Percentiles rank a stretch among this genome's conserved stretches.
These are phyloP conservation scores for Sambucus nigra DNA, from an alignment of 129 eudicot genomes.

Conservation along the genomic window DNA sequence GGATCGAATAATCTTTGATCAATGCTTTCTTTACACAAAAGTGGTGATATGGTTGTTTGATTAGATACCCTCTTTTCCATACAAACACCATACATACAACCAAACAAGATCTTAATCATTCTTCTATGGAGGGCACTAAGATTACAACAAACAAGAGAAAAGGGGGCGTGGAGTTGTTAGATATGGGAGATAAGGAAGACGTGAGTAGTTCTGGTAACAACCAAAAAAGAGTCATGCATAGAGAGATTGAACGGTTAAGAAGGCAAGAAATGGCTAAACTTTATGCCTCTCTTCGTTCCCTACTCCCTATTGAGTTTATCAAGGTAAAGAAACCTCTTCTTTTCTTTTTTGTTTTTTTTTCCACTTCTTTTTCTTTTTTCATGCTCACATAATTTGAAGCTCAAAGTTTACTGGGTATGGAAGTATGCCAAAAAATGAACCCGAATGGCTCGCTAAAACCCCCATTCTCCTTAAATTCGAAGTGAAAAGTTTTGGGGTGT, in stretches of 20 bases:
- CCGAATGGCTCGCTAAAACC: too few species aligned
- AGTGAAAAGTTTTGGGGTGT: too few species aligned
- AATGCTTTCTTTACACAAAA: slow-evolving; percentile 32
- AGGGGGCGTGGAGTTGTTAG: slow-evolving; percentile 2
- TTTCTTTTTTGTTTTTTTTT: background rate
- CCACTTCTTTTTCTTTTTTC: background rate
- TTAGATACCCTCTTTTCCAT: slow-evolving; percentile 20
- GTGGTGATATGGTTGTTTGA: slow-evolving; percentile 24
- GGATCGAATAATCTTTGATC: slow-evolving; percentile 3
- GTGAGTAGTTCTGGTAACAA: slow-evolving; percentile 10
- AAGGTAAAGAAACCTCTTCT: slow-evolving; percentile 25
- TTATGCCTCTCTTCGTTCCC: slow-evolving; percentile 48
- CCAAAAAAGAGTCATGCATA: slow-evolving; percentile 36
- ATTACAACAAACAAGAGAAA: slow-evolving; percentile 7
- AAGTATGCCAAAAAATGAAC: background rate
- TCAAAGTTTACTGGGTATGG: background rate
- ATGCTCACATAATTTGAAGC: background rate
- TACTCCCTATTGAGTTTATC: slow-evolving; percentile 56
- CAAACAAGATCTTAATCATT: slow-evolving; percentile 19
- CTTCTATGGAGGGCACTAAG: slow-evolving; percentile 5
- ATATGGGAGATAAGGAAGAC: slow-evolving; percentile 2
- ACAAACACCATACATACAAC: slow-evolving; percentile 11
- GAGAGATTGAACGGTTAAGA: slow-evolving; percentile 56
- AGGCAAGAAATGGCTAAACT: slow-evolving; percentile 64
- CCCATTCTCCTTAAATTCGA: too few species aligned